phyloP scores from a whole-genome alignment of 2,329 filamentous ascomycete species.

The Botrytis medusae region DNA sequence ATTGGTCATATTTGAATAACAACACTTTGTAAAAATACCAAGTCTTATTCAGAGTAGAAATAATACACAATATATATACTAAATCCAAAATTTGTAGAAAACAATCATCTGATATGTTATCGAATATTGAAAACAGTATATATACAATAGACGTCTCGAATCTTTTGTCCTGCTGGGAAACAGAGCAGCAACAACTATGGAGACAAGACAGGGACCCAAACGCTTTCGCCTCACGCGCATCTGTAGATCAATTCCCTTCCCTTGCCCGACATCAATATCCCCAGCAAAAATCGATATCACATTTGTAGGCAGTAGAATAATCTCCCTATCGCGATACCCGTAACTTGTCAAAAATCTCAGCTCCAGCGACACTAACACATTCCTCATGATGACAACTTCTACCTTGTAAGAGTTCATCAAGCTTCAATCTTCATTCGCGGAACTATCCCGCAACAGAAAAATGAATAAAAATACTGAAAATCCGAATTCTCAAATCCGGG shows the following conservation, averaged over 20 bases:
- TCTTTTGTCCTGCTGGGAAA: background rate
- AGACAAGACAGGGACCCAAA: background rate
- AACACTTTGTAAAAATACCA: background rate
- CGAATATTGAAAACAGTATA: background rate
- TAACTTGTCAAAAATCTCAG: background rate
- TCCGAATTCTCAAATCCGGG: no score
- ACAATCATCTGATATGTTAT: background rate
- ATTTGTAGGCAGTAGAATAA: background rate
- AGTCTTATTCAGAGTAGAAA: background rate
- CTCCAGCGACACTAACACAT: background rate
- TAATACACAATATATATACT: background rate
- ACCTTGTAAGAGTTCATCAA: background rate
- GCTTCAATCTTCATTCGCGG: background rate
- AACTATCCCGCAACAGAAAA: background rate
- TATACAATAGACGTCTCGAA: background rate
- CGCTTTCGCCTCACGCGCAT: background rate
- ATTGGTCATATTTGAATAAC: background rate
- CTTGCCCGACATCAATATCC: background rate
- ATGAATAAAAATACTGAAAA: background rate
- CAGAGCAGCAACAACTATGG: background rate
- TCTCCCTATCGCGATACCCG: background rate
- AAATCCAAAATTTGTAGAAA: background rate
- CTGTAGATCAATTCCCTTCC: background rate
- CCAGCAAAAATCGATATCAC: background rate
- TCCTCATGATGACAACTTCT: background rate